A percentile compares a stretch with the other conserved stretches of the same genome.
Conservation (phyloP, 345 rosid genomes). For the Salix brachista region DNA sequence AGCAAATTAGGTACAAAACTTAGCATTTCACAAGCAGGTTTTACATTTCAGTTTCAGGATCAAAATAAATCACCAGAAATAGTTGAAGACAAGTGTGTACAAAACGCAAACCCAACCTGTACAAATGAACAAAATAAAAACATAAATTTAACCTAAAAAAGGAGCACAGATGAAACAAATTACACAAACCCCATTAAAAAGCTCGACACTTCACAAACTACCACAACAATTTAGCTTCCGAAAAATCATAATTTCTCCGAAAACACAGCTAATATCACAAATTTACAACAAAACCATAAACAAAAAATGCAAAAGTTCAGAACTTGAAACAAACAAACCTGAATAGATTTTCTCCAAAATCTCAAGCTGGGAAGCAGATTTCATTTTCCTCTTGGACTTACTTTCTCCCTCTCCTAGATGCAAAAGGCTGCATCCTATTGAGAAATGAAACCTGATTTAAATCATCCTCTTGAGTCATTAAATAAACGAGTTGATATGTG, state of each 20-base stretch:
- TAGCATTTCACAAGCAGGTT: not conserved
- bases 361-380: constrained; percentile 88
- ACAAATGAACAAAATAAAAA: not conserved
- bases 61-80: not conserved
- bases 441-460: no score
- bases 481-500: no score
- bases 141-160: not conserved
- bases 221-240: not conserved
- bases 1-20: not conserved
- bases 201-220: not conserved
- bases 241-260: not conserved
- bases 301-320: not conserved
- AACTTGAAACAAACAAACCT: constrained; percentile 32
- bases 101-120: not conserved
- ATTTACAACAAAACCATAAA: not conserved
- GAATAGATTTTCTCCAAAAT: constrained; percentile 75
- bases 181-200: not conserved
- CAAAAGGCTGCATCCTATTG: no score
- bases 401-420: constrained; percentile 43
- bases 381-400: constrained; percentile 83
- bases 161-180: not conserved
- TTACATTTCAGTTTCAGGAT: not conserved
- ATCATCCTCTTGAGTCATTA: no score
- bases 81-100: not conserved
- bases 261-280: not conserved